phyloP scores from a whole-genome alignment of 805 yeast species.

The Candida endomychidarum region DNA sequence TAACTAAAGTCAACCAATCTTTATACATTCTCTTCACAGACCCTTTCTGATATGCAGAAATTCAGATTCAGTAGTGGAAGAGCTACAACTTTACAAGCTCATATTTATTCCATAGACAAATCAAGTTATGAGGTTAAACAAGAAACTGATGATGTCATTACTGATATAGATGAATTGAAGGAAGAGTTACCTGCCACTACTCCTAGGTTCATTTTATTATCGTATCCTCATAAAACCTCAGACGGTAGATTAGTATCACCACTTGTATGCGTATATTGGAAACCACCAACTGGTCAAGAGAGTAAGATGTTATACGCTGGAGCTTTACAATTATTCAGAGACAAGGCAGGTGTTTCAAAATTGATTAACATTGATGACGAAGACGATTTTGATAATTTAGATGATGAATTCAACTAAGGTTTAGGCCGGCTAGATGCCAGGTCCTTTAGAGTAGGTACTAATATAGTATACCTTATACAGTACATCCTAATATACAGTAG shows the following conservation, averaged over 20 bases:
- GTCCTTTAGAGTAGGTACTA: no score
- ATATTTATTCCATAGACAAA: slow-evolving; percentile 60
- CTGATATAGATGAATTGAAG: slow-evolving; percentile 57
- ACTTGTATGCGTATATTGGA: slow-evolving; percentile 78
- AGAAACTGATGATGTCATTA: slow-evolving; percentile 49
- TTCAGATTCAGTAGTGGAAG: slow-evolving; percentile 75
- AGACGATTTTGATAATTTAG: slow-evolving; percentile 66
- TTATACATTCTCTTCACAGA: slow-evolving; percentile 62
- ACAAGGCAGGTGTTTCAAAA: slow-evolving; percentile 72
- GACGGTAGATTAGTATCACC: slow-evolving; percentile 80
- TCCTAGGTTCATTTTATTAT: slow-evolving; percentile 73
- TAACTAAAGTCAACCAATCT: slow-evolving; percentile 25
- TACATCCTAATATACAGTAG: no score
- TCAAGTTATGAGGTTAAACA: slow-evolving; percentile 48
- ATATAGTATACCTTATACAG: background rate
- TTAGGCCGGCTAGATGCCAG: no score
- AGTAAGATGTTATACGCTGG: slow-evolving; percentile 89
- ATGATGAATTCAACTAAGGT: slow-evolving; percentile 27
- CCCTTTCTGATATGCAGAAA: slow-evolving; percentile 59
- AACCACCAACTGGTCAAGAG: slow-evolving; percentile 83
- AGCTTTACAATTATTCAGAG: slow-evolving; percentile 77
- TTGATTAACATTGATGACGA: slow-evolving; percentile 63
- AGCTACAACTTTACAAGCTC: slow-evolving; percentile 60
- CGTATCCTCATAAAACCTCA: slow-evolving; percentile 65
- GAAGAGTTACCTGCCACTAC: slow-evolving; percentile 81